A percentile compares a stretch with the other conserved stretches of the same genome.
phyloP scores from a whole-genome alignment of 2,329 filamentous ascomycete species.

The Lecanicillium sp. region DNA sequence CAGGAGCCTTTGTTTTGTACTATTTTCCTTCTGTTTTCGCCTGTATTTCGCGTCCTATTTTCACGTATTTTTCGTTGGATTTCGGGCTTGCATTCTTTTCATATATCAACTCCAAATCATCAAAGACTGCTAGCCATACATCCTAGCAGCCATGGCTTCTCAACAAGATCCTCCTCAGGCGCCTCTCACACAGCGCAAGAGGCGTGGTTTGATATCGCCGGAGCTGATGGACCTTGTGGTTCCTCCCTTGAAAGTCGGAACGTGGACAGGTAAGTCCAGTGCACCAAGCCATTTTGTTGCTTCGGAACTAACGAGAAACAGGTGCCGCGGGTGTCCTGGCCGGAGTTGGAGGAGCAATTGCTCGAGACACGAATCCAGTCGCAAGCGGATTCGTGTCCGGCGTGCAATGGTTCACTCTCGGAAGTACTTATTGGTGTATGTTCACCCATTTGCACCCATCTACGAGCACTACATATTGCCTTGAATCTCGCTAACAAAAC shows the following conservation, averaged over 20 bases:
- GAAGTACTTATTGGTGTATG: conserved; percentile 68
- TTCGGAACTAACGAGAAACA: conserved; percentile 18
- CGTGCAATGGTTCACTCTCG: conserved; percentile 73
- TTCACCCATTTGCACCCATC: conserved; percentile 6
- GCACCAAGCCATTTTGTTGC: not conserved
- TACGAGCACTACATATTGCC: not conserved
- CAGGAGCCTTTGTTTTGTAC: too few relatives aligned
- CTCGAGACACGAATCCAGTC: conserved; percentile 57
- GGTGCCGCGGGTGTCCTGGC: conserved; percentile 53
- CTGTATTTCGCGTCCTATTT: too few relatives aligned
- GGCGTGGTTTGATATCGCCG: conserved; percentile 30
- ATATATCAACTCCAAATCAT: too few relatives aligned
- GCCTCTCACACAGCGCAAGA: conserved; percentile 15
- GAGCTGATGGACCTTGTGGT: conserved; percentile 35
- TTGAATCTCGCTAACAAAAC: conserved; percentile 1
- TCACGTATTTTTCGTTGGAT: too few relatives aligned
- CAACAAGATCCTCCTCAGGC: conserved; percentile 12
- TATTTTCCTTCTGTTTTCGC: too few relatives aligned
- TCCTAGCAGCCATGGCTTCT: conserved; percentile 13
- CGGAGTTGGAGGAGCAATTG: conserved; percentile 62
- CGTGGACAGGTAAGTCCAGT: conserved; percentile 41
- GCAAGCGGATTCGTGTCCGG: conserved; percentile 66
- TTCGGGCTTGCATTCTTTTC: too few relatives aligned
- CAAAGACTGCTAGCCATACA: too few relatives aligned
- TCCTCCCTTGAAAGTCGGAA: conserved; percentile 50